Conservation (phyloP, 495 filamentous ascomycete genomes). For the Neurospora sp. region DNA sequence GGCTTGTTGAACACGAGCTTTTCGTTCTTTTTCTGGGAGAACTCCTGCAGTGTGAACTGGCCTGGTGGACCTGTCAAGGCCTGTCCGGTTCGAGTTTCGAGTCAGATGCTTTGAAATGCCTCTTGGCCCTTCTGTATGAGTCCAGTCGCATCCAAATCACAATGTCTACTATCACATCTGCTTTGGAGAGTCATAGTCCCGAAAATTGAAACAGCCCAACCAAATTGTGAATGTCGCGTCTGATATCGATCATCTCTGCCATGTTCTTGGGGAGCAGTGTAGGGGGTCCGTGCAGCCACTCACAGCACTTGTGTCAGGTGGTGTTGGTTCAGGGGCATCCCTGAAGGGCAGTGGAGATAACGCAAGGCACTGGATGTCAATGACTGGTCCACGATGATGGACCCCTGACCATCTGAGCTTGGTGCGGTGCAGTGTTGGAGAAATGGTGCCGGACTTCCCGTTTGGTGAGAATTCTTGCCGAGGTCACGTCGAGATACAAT, state of each 20-base stretch:
- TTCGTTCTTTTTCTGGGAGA: neutral
- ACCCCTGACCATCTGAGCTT: neutral
- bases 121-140: neutral
- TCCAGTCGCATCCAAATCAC: neutral
- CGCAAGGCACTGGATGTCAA: neutral
- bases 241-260: neutral
- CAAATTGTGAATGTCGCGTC: neutral
- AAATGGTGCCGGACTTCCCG: neutral
- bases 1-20: neutral
- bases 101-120: neutral
- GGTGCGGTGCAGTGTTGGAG: neutral
- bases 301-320: neutral
- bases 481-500: neutral
- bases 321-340: neutral
- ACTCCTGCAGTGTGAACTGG: neutral
- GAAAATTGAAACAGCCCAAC: neutral
- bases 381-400: neutral
- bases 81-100: neutral
- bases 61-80: neutral
- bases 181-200: neutral
- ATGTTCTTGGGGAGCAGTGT: neutral
- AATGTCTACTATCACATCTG: neutral
- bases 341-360: neutral
- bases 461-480: neutral
- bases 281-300: neutral